Evolutionary conservation across 371 early-diverging fungal species (phyloP).

Genomic region (Mortierella sp.): DNA sequence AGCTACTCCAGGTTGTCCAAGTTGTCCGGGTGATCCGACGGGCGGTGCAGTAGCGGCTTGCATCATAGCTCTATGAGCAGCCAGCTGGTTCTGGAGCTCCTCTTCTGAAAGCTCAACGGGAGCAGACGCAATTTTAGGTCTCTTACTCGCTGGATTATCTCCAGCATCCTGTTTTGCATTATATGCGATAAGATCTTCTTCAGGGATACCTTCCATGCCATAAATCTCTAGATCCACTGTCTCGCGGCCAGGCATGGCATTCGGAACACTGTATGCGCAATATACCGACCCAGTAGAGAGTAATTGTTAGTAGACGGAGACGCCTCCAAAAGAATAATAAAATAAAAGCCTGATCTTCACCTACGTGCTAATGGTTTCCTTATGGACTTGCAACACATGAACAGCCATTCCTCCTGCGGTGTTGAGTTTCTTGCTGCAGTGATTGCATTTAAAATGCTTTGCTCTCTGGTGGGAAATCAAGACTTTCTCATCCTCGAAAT

Average conservation of each 20-base stretch:
- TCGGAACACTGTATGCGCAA: constrained; percentile 79
- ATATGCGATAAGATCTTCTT: constrained; percentile 77
- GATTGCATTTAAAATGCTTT: constrained; percentile 92
- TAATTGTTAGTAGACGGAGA: constrained; percentile 1
- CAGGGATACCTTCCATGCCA: constrained; percentile 96
- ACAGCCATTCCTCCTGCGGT: constrained; percentile 94
- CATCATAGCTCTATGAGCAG: constrained; percentile 53
- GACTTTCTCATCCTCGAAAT: constrained; percentile 96
- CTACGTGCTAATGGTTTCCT: constrained; percentile 83
- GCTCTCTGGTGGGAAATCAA: constrained; percentile 93
- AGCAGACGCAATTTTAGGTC: constrained; percentile 28
- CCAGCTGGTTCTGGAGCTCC: constrained; percentile 49
- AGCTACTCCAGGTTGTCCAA: constrained; percentile 3
- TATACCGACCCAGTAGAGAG: no score
- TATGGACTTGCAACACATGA: constrained; percentile 95
- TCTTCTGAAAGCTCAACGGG: constrained; percentile 46
- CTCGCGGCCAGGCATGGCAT: constrained; percentile 90
- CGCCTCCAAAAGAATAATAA: neutral
- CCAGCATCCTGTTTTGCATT: constrained; percentile 46
- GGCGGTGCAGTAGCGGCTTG: constrained; percentile 28
- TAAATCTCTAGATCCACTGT: constrained; percentile 91
- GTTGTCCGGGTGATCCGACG: constrained; percentile 7
- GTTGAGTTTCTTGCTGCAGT: constrained; percentile 88
- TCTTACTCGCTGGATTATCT: constrained; percentile 34
- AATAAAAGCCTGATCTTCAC: constrained; percentile 20